These are phyloP conservation scores for Irpex sp. DNA, from an alignment of 1,284 basidiomycete species.

Conservation along the genomic window DNA sequence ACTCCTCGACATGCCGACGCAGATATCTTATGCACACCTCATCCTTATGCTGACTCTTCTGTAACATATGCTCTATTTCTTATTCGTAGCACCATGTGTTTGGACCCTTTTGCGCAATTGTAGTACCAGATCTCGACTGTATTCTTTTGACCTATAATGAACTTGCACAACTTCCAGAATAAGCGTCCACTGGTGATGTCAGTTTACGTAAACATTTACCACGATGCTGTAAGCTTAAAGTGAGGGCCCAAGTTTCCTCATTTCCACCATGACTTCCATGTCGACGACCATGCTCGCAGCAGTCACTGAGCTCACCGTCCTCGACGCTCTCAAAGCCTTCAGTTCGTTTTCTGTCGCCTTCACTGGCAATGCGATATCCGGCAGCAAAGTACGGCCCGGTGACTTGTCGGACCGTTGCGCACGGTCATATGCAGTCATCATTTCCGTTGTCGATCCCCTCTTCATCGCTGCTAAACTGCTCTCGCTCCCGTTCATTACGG, in stretches of 20 bases:
- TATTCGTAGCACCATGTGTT: too few relatives aligned
- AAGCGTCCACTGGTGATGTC: too few relatives aligned
- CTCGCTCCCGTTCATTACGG: background rate
- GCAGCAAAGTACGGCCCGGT: background rate
- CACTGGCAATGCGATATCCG: background rate
- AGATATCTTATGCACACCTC: too few relatives aligned
- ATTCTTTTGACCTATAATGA: too few relatives aligned
- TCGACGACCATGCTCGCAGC: background rate
- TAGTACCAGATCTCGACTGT: too few relatives aligned
- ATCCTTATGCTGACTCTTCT: too few relatives aligned
- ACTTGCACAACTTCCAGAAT: too few relatives aligned
- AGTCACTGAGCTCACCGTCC: too few relatives aligned
- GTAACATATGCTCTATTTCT: too few relatives aligned
- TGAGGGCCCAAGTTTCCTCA: background rate
- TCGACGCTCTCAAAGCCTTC: background rate
- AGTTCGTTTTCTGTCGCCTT: background rate
- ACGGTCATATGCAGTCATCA: background rate
- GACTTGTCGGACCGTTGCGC: background rate
- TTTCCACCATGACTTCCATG: background rate
- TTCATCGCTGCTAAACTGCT: background rate
- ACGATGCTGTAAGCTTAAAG: background rate
- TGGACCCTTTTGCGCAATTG: too few relatives aligned
- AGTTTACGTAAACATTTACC: background rate
- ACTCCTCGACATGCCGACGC: too few relatives aligned
- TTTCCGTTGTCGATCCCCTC: background rate